phyloP scores from a whole-genome alignment of 192 early-diverging fungal species.

The Funneliformis mosseae region DNA sequence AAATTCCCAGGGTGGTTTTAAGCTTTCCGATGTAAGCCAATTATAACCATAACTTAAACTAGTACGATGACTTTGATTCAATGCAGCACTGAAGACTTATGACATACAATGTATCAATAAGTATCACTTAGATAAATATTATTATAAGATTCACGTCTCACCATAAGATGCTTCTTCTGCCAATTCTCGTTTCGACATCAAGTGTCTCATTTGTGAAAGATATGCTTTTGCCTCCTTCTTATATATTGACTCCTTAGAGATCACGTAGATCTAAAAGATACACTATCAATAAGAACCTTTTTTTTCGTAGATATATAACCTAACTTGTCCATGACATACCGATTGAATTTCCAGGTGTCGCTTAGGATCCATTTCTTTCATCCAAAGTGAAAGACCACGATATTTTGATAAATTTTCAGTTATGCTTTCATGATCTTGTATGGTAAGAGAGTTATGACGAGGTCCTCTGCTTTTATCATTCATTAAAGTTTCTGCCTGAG shows the following conservation, averaged over 20 bases:
- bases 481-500: constrained; percentile 49
- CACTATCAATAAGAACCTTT: neutral
- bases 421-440: constrained; percentile 58
- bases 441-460: constrained; percentile 45
- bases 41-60: constrained; percentile 3
- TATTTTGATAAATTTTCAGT: constrained; percentile 68
- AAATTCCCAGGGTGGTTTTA: constrained; percentile 19
- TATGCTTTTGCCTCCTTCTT: constrained; percentile 51
- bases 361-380: constrained; percentile 71
- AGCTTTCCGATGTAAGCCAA: constrained; percentile 7
- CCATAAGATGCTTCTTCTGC: constrained; percentile 47
- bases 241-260: constrained; percentile 42
- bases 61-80: neutral
- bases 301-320: neutral
- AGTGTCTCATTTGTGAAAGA: constrained; percentile 6
- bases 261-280: constrained; percentile 35
- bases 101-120: neutral
- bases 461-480: constrained; percentile 53
- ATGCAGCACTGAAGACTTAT: constrained; percentile 31
- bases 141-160: constrained; percentile 11
- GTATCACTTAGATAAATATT: neutral
- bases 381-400: constrained; percentile 70
- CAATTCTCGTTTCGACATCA: constrained; percentile 44
- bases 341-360: constrained; percentile 73
- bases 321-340: constrained; percentile 38